These are phyloP conservation scores for Aspergillus aculeatus DNA, from an alignment of 2,329 filamentous ascomycete genomes.

Conservation along the genomic window DNA sequence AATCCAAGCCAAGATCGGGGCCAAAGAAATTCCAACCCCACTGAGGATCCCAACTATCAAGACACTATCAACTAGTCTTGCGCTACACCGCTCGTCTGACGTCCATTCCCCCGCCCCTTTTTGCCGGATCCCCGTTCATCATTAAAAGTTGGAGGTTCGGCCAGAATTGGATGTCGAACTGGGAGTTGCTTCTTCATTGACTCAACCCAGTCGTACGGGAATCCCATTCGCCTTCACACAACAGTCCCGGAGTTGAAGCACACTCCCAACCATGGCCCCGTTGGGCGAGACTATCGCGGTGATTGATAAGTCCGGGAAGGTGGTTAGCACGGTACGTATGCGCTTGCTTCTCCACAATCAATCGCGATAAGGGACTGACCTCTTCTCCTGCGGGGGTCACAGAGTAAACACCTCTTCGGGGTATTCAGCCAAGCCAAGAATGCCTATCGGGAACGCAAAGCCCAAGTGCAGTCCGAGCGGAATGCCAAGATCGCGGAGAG, in stretches of 20 bases:
- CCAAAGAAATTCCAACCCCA: constrained; percentile 16
- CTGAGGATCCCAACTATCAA: constrained; percentile 9
- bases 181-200: neutral
- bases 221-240: neutral
- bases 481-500: constrained; percentile 59
- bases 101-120: neutral
- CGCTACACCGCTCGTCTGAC: constrained; percentile 25
- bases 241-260: neutral
- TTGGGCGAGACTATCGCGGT: constrained; percentile 75
- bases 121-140: constrained; percentile 13
- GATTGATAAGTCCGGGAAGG: constrained; percentile 86
- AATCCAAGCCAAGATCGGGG: constrained; percentile 16
- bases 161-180: constrained; percentile 14
- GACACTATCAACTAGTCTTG: constrained; percentile 5
- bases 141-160: constrained; percentile 7
- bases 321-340: constrained; percentile 75
- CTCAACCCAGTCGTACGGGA: neutral
- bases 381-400: constrained; percentile 5
- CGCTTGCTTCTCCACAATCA: neutral
- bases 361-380: constrained; percentile 11
- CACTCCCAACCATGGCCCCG: constrained; percentile 26
- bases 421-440: constrained; percentile 91
- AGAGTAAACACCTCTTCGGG: constrained; percentile 87
- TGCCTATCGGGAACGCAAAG: constrained; percentile 84
- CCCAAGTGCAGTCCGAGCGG: constrained; percentile 71